Evolutionary conservation across 306 rosid genomes (phyloP), one percentile per base, ranked within the genome.

Genomic region (Styphnolobium japonicum): DNA sequence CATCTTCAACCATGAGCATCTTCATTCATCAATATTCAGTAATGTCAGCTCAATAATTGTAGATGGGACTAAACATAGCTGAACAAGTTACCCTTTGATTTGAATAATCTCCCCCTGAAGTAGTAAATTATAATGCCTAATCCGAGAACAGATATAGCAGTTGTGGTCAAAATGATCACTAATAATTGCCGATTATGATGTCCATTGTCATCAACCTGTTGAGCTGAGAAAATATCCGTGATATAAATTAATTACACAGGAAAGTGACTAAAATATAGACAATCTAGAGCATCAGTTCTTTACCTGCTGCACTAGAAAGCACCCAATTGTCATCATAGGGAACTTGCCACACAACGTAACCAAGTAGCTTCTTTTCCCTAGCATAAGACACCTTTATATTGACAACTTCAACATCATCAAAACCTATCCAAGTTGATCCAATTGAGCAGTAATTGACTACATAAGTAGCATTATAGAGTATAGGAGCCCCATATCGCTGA

Each of bases 361-460:
- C 87, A 53, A 36, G 84, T 21, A 87, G 48, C 15, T 42, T 63
- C 42, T 57, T 78, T 62, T 81, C 73, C 73, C 56, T 87, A 9
- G 84, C 90, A 34, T 86, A 86, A 25, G 87, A 66, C 3, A 86
- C 86, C 71, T 83, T 86, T 3, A 11, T 33, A 51, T 21, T 36
- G 21, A 86, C 39, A 18, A 15, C 71, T 22, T 77, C 70, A 6
- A 57, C 84, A 68, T 78, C 87, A 77, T 86, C 90, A 73, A 72
- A 83, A 8, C 65, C 68, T 2, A 86, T 72, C 89, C 89, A 86
- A 53, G 10, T 51, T 23, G 85, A 76, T 52, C 84, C 85, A 36
- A 67, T 7, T 14, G 4, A 12, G 48, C n/a, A 83, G 48, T 76
- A 80, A 31, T 83, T 80, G 11, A 63, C 84, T 12, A 77, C 87